Percentiles rank a stretch among this genome's conserved stretches.
phyloP scores from a whole-genome alignment of 768 basidiomycete genomes.

The Gelatoporia subvermispora region DNA sequence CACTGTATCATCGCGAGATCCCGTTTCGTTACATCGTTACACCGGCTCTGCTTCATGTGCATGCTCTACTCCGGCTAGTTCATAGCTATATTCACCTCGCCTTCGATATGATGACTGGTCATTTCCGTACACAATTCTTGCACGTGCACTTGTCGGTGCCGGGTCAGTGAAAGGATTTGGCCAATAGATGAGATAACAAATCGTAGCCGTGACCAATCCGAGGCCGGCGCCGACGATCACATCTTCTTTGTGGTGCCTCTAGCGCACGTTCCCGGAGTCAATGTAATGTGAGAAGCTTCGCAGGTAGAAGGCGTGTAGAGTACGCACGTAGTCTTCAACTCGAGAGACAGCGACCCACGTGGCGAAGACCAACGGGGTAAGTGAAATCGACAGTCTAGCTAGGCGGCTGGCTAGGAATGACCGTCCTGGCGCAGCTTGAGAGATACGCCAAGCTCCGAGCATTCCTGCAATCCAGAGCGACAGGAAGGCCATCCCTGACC shows the following conservation, averaged over 20 bases:
- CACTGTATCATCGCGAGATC: conserved; percentile 2
- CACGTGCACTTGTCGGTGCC: conserved; percentile 17
- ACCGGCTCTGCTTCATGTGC: conserved; percentile 15
- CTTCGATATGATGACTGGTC: conserved; percentile 15
- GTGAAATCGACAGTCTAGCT: conserved; percentile 39
- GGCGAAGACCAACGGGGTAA: conserved; percentile 52
- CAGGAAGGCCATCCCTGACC: conserved; percentile 59
- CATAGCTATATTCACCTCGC: conserved; percentile 35
- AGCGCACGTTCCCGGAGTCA: background rate
- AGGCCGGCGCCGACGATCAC: conserved; percentile 59
- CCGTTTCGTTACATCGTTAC: conserved; percentile 8
- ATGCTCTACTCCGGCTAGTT: conserved; percentile 32
- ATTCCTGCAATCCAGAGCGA: conserved; percentile 61
- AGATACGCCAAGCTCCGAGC: conserved; percentile 56
- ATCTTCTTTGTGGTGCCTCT: conserved; percentile 70
- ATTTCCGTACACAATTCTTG: conserved; percentile 38
- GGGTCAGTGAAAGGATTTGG: conserved; percentile 50
- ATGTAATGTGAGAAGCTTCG: conserved; percentile 3
- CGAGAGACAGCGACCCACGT: conserved; percentile 58
- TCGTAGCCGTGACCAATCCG: conserved; percentile 43
- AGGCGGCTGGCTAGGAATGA: conserved; percentile 44
- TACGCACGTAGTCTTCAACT: conserved; percentile 60
- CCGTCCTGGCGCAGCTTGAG: conserved; percentile 29
- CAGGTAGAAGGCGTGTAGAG: background rate
- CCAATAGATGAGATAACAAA: conserved; percentile 61